Percentiles rank a stretch among this genome's conserved stretches.
Evolutionary conservation across 179 eudicot genomes (phyloP).

Genomic region (Silene noctiflora): DNA sequence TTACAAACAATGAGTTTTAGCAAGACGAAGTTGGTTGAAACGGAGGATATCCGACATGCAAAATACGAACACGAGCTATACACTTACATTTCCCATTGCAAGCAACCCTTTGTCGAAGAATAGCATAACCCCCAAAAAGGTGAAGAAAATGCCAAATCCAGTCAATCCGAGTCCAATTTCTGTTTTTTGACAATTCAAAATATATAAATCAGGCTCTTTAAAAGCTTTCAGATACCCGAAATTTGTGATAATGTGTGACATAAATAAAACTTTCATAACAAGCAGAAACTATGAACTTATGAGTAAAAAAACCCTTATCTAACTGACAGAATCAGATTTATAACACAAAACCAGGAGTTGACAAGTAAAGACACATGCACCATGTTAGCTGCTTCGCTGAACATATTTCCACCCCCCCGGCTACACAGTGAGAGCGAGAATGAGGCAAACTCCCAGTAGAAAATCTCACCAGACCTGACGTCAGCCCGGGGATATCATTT

Average conservation of each 20-base stretch:
- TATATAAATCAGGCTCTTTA: not conserved
- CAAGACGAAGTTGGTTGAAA: not conserved
- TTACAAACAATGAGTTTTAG: not conserved
- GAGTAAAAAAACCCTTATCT: not conserved
- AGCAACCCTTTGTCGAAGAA: conserved; percentile 94
- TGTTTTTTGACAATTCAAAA: conserved; percentile 30
- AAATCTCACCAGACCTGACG: too few relatives aligned
- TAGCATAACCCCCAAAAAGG: conserved; percentile 76
- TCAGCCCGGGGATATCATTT: too few relatives aligned
- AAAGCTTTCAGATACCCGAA: not conserved
- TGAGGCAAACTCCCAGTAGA: too few relatives aligned
- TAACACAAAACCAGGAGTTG: not conserved
- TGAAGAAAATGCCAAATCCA: conserved; percentile 88
- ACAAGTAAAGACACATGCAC: not conserved
- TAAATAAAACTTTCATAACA: too few relatives aligned
- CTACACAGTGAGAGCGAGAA: too few relatives aligned
- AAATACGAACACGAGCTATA: not conserved
- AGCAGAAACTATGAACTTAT: not conserved
- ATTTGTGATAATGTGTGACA: too few relatives aligned
- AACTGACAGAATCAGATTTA: not conserved
- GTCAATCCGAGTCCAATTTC: conserved; percentile 97
- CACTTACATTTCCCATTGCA: conserved; percentile 91
- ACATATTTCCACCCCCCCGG: not conserved
- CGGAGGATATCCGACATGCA: conserved; percentile 2
- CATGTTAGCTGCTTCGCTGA: not conserved